Evolutionary conservation across 2,329 filamentous ascomycete genomes (phyloP).

Genomic region (Leptographium lundbergii): DNA sequence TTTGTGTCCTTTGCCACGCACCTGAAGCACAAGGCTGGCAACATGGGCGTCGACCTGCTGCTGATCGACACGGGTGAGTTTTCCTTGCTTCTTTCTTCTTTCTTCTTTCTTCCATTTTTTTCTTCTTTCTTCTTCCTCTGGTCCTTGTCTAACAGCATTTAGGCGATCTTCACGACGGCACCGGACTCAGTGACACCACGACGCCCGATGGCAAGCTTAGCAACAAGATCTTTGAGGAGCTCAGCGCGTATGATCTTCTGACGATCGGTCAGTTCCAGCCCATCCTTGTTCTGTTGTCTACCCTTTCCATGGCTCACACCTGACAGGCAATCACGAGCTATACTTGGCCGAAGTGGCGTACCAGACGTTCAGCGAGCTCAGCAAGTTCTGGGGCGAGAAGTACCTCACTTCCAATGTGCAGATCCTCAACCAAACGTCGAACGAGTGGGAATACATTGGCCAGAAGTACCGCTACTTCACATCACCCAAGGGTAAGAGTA

Average conservation of each 20-base stretch:
- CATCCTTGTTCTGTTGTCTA: not conserved
- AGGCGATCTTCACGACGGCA: constrained; percentile 53
- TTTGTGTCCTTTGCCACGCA: constrained; percentile 46
- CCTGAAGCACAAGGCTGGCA: constrained; percentile 45
- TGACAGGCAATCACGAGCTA: constrained; percentile 47
- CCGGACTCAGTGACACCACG: constrained; percentile 49
- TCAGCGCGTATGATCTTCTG: constrained; percentile 27
- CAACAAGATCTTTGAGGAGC: constrained; percentile 30
- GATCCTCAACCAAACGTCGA: constrained; percentile 25
- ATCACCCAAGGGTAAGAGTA: constrained; percentile 18
- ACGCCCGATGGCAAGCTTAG: constrained; percentile 41
- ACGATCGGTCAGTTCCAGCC: constrained; percentile 22
- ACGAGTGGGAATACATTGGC: constrained; percentile 28
- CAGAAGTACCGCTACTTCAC: constrained; percentile 31
- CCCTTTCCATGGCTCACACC: not conserved
- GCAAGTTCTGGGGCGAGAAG: constrained; percentile 37
- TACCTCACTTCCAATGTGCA: constrained; percentile 34
- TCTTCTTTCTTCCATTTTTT: not conserved
- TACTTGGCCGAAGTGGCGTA: constrained; percentile 50
- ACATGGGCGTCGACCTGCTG: constrained; percentile 45
- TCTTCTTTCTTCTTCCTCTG: not conserved
- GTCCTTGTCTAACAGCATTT: not conserved
- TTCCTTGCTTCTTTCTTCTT: not conserved
- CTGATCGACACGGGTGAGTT: constrained; percentile 43
- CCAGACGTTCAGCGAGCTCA: constrained; percentile 46